These are phyloP conservation scores for Paradendryphiella salina DNA, from an alignment of 2,329 filamentous ascomycete genomes.

Conservation along the genomic window DNA sequence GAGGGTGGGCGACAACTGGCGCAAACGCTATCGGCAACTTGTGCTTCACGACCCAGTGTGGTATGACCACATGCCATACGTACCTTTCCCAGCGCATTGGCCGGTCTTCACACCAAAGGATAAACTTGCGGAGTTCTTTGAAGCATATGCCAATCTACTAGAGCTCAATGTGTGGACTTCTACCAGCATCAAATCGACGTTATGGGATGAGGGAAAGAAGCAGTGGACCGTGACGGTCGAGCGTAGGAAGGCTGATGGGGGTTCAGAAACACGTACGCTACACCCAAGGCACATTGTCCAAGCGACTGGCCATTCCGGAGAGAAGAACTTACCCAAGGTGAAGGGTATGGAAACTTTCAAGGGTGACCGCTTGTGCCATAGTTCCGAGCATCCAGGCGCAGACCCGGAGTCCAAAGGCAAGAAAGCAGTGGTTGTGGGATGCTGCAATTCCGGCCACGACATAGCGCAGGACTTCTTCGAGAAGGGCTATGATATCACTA, in stretches of 20 bases:
- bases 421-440: conserved; percentile 52
- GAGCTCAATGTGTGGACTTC: conserved; percentile 48
- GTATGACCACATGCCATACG: conserved; percentile 47
- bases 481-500: conserved; percentile 50
- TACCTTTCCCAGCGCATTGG: conserved; percentile 41
- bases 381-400: conserved; percentile 38
- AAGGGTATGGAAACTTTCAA: conserved; percentile 42
- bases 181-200: conserved; percentile 44
- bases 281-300: conserved; percentile 38
- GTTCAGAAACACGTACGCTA: conserved; percentile 28
- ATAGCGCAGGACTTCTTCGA: conserved; percentile 54
- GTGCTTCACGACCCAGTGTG: conserved; percentile 49
- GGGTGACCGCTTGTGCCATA: conserved; percentile 43
- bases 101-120: conserved; percentile 41
- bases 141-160: conserved; percentile 44
- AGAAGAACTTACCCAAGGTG: conserved; percentile 39
- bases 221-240: conserved; percentile 47
- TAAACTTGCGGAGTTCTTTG: conserved; percentile 46
- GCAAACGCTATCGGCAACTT: conserved; percentile 51
- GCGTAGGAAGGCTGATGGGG: conserved; percentile 29
- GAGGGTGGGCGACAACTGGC: conserved; percentile 53
- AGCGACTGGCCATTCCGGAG: conserved; percentile 39
- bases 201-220: conserved; percentile 45
- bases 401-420: conserved; percentile 46
- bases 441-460: conserved; percentile 56